Evolutionary conservation across 2,329 filamentous ascomycete genomes (phyloP).

Genomic region (Fusarium nisikadoi): DNA sequence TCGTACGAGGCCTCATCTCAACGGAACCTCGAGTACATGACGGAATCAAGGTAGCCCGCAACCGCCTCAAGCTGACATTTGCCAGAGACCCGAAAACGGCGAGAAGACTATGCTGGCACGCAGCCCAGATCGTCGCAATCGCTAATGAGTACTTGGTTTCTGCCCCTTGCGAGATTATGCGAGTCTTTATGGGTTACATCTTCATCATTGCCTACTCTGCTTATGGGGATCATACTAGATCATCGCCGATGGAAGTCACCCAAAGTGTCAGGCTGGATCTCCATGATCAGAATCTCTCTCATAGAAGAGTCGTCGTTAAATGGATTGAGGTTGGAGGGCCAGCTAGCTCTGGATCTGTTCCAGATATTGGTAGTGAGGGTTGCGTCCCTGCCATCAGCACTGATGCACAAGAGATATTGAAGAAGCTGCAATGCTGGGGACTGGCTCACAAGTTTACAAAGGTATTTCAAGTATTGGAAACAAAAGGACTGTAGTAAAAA

Average conservation of each 20-base stretch:
- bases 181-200: conserved; percentile 2
- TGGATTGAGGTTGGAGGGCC: conserved; percentile 2
- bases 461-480: neutral
- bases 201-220: neutral
- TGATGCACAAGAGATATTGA: neutral
- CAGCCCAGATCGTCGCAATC: neutral
- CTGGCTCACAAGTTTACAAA: neutral
- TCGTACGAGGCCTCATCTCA: neutral
- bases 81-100: neutral
- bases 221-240: neutral
- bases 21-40: neutral
- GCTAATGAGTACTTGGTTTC: conserved; percentile 1
- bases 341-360: neutral
- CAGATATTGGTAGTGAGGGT: neutral
- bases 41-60: neutral
- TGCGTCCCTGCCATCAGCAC: neutral
- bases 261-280: neutral
- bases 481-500: neutral
- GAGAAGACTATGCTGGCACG: neutral
- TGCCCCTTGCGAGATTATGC: neutral
- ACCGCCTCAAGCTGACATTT: neutral
- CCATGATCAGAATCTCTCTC: neutral
- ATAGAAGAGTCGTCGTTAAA: neutral
- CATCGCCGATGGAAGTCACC: neutral
- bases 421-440: neutral